Percentiles rank a stretch among this genome's conserved stretches.
Evolutionary conservation across 192 early-diverging fungal genomes (phyloP).

Genomic region (Coemansia sp.): DNA sequence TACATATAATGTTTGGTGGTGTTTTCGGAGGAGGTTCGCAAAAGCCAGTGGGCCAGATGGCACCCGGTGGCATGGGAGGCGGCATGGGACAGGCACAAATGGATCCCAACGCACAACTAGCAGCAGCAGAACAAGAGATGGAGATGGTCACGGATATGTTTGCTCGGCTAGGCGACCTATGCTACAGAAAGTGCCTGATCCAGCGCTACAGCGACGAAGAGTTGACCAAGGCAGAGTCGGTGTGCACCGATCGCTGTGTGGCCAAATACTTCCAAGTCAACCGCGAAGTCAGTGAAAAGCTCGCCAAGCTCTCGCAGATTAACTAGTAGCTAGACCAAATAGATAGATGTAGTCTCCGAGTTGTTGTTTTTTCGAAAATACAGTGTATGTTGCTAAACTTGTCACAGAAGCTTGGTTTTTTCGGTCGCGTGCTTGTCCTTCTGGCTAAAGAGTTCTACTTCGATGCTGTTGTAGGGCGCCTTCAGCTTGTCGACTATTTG

Average conservation of each 20-base stretch:
- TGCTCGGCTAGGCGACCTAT: constrained; percentile 72
- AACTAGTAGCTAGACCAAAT: constrained; percentile 25
- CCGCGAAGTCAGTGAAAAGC: constrained; percentile 69
- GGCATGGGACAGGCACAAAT: constrained; percentile 29
- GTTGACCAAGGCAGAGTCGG: constrained; percentile 87
- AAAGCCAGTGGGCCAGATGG: constrained; percentile 9
- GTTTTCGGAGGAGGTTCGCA: constrained; percentile 36
- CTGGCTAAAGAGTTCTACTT: constrained; percentile 5
- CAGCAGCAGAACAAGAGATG: constrained; percentile 73
- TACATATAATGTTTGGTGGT: constrained; percentile 42
- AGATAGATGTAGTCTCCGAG: not conserved
- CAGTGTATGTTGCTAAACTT: not conserved
- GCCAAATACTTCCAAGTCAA: constrained; percentile 85
- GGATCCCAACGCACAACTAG: constrained; percentile 49
- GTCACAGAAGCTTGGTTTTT: not conserved
- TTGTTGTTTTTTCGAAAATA: not conserved
- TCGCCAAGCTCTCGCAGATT: constrained; percentile 56
- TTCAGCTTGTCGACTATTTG: constrained; percentile 26
- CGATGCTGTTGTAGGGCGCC: constrained; percentile 20
- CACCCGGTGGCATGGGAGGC: constrained; percentile 13
- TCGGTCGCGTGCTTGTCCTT: not conserved
- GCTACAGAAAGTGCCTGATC: constrained; percentile 84
- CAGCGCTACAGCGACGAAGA: constrained; percentile 74
- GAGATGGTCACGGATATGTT: constrained; percentile 82
- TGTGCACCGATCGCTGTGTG: constrained; percentile 87